Percentiles rank a stretch among this genome's conserved stretches.
Evolutionary conservation across 2,329 filamentous ascomycete genomes (phyloP).

Genomic region (Ophiobolus disseminans): DNA sequence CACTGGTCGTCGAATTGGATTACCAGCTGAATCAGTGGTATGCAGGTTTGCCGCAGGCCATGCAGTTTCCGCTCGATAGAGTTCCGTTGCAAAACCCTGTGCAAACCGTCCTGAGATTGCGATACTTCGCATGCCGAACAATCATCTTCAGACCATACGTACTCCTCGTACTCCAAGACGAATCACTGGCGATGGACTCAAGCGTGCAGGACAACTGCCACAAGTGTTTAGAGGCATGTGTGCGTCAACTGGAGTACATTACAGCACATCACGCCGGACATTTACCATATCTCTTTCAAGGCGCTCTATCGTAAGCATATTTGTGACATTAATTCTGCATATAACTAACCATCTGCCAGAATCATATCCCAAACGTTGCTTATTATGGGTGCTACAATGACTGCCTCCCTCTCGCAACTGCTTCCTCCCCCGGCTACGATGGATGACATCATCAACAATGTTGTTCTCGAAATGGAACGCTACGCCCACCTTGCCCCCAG

Average conservation of each 20-base stretch:
- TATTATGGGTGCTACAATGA: constrained; percentile 86
- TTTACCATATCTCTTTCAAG: constrained; percentile 86
- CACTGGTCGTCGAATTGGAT: constrained; percentile 80
- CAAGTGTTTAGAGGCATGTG: constrained; percentile 80
- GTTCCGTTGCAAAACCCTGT: constrained; percentile 73
- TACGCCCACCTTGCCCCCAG: constrained; percentile 79
- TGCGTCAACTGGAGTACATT: constrained; percentile 81
- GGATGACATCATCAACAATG: constrained; percentile 78
- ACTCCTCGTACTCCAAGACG: constrained; percentile 78
- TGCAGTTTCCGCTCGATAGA: constrained; percentile 78
- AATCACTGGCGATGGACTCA: constrained; percentile 73
- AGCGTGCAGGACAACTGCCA: constrained; percentile 78
- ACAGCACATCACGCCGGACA: constrained; percentile 81
- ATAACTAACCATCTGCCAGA: constrained; percentile 54
- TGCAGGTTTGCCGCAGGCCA: constrained; percentile 73
- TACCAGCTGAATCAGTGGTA: constrained; percentile 87
- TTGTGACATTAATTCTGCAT: neutral
- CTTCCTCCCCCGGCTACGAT: constrained; percentile 65
- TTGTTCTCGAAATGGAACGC: constrained; percentile 76
- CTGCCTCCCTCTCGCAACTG: constrained; percentile 71
- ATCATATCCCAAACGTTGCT: constrained; percentile 83
- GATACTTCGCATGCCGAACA: constrained; percentile 84
- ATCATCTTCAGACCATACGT: constrained; percentile 89
- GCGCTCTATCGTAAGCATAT: constrained; percentile 64
- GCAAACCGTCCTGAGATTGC: constrained; percentile 78